These are phyloP conservation scores for Fusarium acutatum DNA, from an alignment of 2,329 filamentous ascomycete species.

Conservation along the genomic window DNA sequence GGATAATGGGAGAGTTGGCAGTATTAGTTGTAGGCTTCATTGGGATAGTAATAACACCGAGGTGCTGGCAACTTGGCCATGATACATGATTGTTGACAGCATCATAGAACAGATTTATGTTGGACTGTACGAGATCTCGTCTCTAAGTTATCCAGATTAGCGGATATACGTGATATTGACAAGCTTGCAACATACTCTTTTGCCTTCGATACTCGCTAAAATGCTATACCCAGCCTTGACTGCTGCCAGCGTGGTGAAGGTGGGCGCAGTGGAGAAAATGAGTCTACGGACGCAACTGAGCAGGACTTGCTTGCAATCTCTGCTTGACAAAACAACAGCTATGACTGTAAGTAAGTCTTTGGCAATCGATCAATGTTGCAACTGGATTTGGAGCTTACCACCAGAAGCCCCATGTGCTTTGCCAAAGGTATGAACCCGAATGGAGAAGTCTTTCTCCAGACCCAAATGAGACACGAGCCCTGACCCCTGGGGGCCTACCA, in stretches of 20 bases:
- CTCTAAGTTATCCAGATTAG: neutral
- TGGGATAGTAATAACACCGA: neutral
- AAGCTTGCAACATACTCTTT: neutral
- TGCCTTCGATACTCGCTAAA: neutral
- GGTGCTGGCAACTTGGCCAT: neutral
- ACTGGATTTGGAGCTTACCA: neutral
- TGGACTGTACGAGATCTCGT: neutral
- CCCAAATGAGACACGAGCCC: neutral
- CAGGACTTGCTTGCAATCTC: neutral
- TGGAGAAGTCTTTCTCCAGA: neutral
- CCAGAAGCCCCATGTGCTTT: constrained; percentile 2
- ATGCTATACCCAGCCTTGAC: neutral
- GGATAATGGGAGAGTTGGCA: neutral
- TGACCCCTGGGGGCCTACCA: neutral
- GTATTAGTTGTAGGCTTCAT: neutral
- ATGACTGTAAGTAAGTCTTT: neutral
- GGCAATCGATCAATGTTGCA: rapidly evolving
- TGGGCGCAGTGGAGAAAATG: neutral
- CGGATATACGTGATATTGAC: rapidly evolving
- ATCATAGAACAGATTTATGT: neutral
- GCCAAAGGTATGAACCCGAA: neutral
- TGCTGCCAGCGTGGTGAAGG: neutral
- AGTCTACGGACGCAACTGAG: neutral
- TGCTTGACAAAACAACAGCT: neutral
- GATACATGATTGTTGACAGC: neutral